A percentile compares a stretch with the other conserved stretches of the same genome.
Conservation (phyloP, 129 eudicot species). For the Flaveria brownii region DNA sequence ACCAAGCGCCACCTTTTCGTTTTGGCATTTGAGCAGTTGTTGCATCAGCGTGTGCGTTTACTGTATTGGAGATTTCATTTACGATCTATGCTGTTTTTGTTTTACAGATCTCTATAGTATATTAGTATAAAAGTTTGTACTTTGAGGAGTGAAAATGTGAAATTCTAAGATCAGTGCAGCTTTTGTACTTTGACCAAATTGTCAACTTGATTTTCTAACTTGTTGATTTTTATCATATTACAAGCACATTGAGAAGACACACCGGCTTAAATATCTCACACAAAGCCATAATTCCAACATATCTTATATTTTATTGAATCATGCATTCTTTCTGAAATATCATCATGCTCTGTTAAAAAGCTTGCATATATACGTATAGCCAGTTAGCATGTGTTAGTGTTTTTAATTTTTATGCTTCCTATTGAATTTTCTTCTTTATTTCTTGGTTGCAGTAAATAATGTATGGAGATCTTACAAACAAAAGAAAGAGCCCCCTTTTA, state of each 20-base stretch:
- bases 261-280: background rate
- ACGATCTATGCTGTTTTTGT: slow-evolving; percentile 10
- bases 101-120: background rate
- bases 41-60: background rate
- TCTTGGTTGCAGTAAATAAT: slow-evolving; percentile 57
- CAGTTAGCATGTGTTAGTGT: background rate
- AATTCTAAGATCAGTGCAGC: background rate
- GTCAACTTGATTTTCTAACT: background rate
- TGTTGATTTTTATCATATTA: background rate
- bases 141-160: background rate
- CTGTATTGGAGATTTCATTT: slow-evolving; percentile 9
- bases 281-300: background rate
- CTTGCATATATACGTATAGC: background rate
- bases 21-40: slow-evolving; percentile 13
- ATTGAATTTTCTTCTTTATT: slow-evolving; percentile 6
- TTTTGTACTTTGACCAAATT: background rate
- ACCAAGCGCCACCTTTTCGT: background rate
- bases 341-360: background rate
- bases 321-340: background rate
- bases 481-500: slow-evolving; percentile 79
- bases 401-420: background rate
- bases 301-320: background rate
- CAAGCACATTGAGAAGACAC: background rate
- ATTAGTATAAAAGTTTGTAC: background rate
- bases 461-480: slow-evolving; percentile 68